These are phyloP conservation scores for Didymella arachidicola DNA, from an alignment of 2,329 filamentous ascomycete genomes.

Conservation along the genomic window DNA sequence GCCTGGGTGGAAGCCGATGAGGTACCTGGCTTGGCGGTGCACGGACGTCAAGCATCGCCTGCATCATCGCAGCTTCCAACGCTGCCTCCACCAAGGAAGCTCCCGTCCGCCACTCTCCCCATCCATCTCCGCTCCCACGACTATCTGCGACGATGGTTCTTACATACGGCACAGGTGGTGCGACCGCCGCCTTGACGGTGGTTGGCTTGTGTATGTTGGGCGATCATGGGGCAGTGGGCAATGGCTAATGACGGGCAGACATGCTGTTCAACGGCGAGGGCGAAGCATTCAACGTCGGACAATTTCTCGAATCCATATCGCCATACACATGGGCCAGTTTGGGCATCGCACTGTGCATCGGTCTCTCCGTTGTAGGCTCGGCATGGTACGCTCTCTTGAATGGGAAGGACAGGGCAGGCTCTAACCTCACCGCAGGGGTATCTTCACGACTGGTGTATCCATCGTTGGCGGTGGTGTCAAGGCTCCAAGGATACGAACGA, in stretches of 20 bases:
- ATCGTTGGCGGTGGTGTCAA: slow-evolving; percentile 97
- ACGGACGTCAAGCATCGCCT: slow-evolving; percentile 9
- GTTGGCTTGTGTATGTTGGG: slow-evolving; percentile 77
- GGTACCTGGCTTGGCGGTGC: slow-evolving; percentile 19
- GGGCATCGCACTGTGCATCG: slow-evolving; percentile 93
- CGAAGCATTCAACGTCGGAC: slow-evolving; percentile 94
- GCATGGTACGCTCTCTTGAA: slow-evolving; percentile 75
- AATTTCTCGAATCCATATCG: slow-evolving; percentile 91
- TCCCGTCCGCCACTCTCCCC: slow-evolving; percentile 35
- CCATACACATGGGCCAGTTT: slow-evolving; percentile 92
- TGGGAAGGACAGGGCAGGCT: slow-evolving; percentile 3
- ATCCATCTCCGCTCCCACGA: slow-evolving; percentile 32
- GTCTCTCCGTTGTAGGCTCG: slow-evolving; percentile 93
- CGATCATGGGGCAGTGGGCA: slow-evolving; percentile 29
- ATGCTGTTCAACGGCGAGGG: slow-evolving; percentile 98
- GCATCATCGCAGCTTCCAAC: slow-evolving; percentile 34
- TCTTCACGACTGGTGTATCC: slow-evolving; percentile 97
- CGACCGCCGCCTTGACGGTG: slow-evolving; percentile 72
- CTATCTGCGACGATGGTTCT: slow-evolving; percentile 69
- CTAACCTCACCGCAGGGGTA: slow-evolving; percentile 72
- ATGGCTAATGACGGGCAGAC: slow-evolving; percentile 65
- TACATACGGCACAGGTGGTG: slow-evolving; percentile 73
- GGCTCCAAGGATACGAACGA: slow-evolving; percentile 96
- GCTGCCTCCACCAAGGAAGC: slow-evolving; percentile 37
- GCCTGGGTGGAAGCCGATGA: slow-evolving; percentile 23